Percentiles rank a stretch among this genome's conserved stretches.
Conservation (phyloP, 2,329 filamentous ascomycete genomes). For the Fusarium denticulatum region DNA sequence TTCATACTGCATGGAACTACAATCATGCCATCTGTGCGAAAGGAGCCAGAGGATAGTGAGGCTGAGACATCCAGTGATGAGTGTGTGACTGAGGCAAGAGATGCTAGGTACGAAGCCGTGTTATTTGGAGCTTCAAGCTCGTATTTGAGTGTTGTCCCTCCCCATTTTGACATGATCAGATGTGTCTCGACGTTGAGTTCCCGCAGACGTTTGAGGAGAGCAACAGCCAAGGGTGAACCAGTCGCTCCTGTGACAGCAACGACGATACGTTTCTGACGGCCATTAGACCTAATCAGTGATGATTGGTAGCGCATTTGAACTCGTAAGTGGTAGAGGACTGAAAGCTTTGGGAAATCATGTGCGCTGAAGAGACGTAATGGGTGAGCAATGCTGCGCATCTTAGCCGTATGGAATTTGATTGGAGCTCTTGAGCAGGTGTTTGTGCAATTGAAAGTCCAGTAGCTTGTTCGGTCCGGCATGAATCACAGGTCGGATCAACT, state of each 20-base stretch:
- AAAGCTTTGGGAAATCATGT: no score
- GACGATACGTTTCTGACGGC: neutral
- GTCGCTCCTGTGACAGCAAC: neutral
- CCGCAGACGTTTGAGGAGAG: neutral
- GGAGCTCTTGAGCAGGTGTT: neutral
- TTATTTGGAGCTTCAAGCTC: neutral
- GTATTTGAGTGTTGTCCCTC: neutral
- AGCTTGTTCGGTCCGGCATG: neutral
- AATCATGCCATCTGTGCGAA: neutral
- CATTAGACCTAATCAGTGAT: fast-evolving
- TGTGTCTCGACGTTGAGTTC: neutral
- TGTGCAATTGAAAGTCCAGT: fast-evolving
- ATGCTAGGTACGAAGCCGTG: fast-evolving
- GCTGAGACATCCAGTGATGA: neutral
- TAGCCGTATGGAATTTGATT: fast-evolving
- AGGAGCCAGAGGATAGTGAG: neutral
- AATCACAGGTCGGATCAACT: neutral
- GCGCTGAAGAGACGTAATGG: neutral
- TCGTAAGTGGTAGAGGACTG: fast-evolving
- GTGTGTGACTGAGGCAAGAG: neutral
- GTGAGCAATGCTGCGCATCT: neutral
- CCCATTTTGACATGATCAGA: neutral
- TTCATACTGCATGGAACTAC: neutral
- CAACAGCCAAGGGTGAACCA: neutral
- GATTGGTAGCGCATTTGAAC: neutral